phyloP scores from a whole-genome alignment of 805 yeast genomes.

The Candida silvatica region DNA sequence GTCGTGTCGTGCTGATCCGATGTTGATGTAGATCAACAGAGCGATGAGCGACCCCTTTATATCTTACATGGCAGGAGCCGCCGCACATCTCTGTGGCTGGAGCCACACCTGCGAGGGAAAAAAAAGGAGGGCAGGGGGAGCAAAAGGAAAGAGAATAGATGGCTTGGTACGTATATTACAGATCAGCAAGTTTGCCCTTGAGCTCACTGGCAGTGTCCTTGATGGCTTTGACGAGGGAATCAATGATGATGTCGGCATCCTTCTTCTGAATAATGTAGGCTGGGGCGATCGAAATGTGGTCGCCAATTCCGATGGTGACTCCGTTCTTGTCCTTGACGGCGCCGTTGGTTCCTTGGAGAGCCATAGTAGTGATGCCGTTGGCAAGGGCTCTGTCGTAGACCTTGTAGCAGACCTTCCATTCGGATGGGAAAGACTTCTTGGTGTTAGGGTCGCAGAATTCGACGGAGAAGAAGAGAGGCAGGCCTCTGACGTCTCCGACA shows the following conservation, averaged over 20 bases:
- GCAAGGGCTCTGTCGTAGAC: slow-evolving; percentile 27
- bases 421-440: slow-evolving; percentile 35
- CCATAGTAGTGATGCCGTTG: slow-evolving; percentile 35
- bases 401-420: slow-evolving; percentile 19
- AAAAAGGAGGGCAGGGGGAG: too few species aligned
- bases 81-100: too few species aligned
- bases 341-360: slow-evolving; percentile 33
- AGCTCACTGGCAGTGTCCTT: slow-evolving; percentile 12
- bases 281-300: slow-evolving; percentile 35
- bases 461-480: slow-evolving; percentile 47
- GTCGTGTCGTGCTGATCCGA: too few species aligned
- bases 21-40: too few species aligned
- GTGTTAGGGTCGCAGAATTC: slow-evolving; percentile 39
- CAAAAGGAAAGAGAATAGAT: not conserved
- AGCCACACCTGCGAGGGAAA: too few species aligned
- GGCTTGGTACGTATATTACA: not conserved
- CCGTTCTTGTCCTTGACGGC: slow-evolving; percentile 28
- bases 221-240: slow-evolving; percentile 16
- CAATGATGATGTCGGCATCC: slow-evolving; percentile 30
- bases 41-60: too few species aligned
- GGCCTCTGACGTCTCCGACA: slow-evolving; percentile 47
- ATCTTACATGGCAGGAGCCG: too few species aligned
- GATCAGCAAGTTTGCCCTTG: too few species aligned
- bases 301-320: slow-evolving; percentile 9
- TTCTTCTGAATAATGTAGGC: slow-evolving; percentile 31